phyloP scores from a whole-genome alignment of 352 stramenopile genomes.

The Phytophthora nicotianae region DNA sequence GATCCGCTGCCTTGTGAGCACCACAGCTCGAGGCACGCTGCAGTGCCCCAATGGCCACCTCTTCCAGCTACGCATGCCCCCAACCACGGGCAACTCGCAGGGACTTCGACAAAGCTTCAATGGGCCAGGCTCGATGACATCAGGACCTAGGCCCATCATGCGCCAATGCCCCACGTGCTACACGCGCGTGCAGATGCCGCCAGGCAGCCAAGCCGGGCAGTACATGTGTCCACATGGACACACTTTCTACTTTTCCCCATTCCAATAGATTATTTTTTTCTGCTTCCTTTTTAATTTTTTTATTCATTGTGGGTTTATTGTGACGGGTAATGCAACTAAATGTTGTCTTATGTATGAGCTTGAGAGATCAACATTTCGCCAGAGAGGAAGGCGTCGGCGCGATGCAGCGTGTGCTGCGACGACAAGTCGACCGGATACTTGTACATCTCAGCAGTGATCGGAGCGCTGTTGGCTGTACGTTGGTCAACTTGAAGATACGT shows the following conservation, averaged over 20 bases:
- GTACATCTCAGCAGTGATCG: constrained; percentile 84
- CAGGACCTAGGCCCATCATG: constrained; percentile 67
- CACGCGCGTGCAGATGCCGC: constrained; percentile 88
- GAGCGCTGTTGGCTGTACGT: constrained; percentile 71
- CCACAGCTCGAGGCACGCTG: constrained; percentile 67
- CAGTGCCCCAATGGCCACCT: constrained; percentile 80
- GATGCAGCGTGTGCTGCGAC: constrained; percentile 66
- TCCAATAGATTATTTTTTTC: constrained; percentile 47
- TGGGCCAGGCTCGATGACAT: constrained; percentile 23
- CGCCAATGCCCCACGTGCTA: constrained; percentile 87
- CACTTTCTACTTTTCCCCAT: constrained; percentile 86
- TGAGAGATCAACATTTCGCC: constrained; percentile 74
- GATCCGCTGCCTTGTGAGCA: constrained; percentile 81
- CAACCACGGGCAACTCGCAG: constrained; percentile 47
- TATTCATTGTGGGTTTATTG: no score
- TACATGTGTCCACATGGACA: constrained; percentile 90
- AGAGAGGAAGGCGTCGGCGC: constrained; percentile 77
- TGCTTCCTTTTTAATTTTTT: constrained; percentile 4
- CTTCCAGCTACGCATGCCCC: constrained; percentile 75
- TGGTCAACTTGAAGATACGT: constrained; percentile 86
- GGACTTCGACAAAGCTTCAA: constrained; percentile 44
- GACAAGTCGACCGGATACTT: constrained; percentile 79
- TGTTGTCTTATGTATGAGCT: constrained; percentile 33
- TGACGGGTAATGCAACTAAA: no score
- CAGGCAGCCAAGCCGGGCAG: constrained; percentile 80